Conservation (phyloP, 257 asterid genomes). For the Coffea eugenioides region DNA sequence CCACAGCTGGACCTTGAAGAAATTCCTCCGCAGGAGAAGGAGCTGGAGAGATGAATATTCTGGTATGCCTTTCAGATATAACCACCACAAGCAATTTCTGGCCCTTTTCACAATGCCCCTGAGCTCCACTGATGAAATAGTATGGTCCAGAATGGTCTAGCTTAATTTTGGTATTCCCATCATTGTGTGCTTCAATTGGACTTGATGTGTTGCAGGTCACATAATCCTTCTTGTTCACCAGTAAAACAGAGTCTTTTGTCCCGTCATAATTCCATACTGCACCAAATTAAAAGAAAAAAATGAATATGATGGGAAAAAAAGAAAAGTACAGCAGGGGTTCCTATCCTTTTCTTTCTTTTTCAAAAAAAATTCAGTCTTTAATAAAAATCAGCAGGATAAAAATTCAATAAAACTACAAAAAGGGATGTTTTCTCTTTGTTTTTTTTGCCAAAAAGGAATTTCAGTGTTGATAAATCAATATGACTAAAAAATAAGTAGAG, state of each 20-base stretch:
- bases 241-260: slow-evolving; percentile 56
- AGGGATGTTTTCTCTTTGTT: no score
- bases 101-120: slow-evolving; percentile 64
- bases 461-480: no score
- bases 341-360: no score
- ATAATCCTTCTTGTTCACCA: slow-evolving; percentile 60
- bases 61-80: slow-evolving; percentile 50
- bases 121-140: slow-evolving; percentile 74
- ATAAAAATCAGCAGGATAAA: no score
- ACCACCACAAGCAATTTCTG: slow-evolving; percentile 75
- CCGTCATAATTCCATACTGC: slow-evolving; percentile 63
- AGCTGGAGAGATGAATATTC: slow-evolving; percentile 45
- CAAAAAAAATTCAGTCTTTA: no score
- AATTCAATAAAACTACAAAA: no score
- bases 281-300: no score
- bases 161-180: slow-evolving; percentile 49
- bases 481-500: no score
- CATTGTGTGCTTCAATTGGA: slow-evolving; percentile 52
- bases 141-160: slow-evolving; percentile 66
- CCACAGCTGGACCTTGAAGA: slow-evolving; percentile 40
- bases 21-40: slow-evolving; percentile 48
- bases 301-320: no score
- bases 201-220: slow-evolving; percentile 63
- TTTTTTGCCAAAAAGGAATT: no score
- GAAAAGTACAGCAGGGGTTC: no score